A percentile compares a stretch with the other conserved stretches of the same genome.
Conservation (phyloP, 805 yeast genomes). For the Yarrowia porcina region DNA sequence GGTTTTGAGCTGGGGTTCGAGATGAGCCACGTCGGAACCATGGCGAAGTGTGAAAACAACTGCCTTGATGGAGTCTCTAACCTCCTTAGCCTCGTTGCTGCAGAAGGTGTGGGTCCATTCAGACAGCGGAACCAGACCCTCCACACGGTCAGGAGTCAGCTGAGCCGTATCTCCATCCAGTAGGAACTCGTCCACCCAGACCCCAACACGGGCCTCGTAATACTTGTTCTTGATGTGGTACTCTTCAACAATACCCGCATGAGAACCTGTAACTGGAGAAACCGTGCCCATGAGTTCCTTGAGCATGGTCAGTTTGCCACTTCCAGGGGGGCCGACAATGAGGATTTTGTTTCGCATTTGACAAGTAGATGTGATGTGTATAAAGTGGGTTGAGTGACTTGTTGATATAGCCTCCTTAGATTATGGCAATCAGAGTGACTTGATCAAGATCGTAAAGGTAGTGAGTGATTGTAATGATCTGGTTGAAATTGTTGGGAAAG, state of each 20-base stretch:
- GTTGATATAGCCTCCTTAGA: background rate
- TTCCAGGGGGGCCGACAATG: slow-evolving; percentile 37
- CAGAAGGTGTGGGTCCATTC: slow-evolving; percentile 38
- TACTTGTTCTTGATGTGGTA: slow-evolving; percentile 36
- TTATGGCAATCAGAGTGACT: too few relatives aligned
- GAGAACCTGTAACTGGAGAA: slow-evolving; percentile 28
- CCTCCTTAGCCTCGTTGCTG: slow-evolving; percentile 39
- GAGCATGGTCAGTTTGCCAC: slow-evolving; percentile 39
- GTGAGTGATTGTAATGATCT: background rate
- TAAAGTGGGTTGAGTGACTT: background rate
- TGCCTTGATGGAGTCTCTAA: slow-evolving; percentile 40
- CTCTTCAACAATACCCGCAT: slow-evolving; percentile 35
- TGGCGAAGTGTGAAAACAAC: slow-evolving; percentile 38
- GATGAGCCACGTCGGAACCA: slow-evolving; percentile 14
- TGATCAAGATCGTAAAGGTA: too few relatives aligned
- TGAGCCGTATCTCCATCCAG: slow-evolving; percentile 32
- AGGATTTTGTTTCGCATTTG: slow-evolving; percentile 34
- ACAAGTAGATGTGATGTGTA: background rate
- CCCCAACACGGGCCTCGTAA: slow-evolving; percentile 37
- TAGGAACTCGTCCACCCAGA: slow-evolving; percentile 40
- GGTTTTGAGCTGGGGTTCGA: slow-evolving; percentile 26
- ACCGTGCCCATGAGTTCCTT: slow-evolving; percentile 32
- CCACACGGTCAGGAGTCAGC: background rate
- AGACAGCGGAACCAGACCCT: background rate
- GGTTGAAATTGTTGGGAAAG: too few relatives aligned